Percentiles rank a stretch among this genome's conserved stretches.
Conservation (phyloP, 2,329 filamentous ascomycete genomes). For the Tricladium varicosporioides region DNA sequence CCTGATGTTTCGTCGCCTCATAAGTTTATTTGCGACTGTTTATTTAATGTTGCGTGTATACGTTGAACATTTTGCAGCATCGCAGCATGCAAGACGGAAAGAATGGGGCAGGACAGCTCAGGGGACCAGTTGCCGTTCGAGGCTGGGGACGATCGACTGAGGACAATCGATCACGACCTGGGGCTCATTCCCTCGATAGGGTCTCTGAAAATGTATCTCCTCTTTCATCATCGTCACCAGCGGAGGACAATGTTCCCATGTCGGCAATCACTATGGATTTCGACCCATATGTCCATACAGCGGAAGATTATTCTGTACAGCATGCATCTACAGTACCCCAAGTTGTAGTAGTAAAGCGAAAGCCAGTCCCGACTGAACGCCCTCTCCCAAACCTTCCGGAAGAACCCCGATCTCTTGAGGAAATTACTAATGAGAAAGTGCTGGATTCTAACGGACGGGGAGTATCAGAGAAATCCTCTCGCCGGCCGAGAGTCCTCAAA, state of each 20-base stretch:
- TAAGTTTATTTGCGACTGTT: background rate
- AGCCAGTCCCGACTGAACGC: background rate
- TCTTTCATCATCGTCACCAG: background rate
- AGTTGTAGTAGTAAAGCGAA: background rate
- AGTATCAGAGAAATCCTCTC: background rate
- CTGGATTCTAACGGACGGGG: background rate
- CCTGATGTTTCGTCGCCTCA: background rate
- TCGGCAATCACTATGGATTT: background rate
- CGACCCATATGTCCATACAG: background rate
- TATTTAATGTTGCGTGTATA: too few relatives aligned
- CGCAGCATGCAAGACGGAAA: background rate
- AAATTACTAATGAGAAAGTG: background rate
- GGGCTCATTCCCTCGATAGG: background rate
- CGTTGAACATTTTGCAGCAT: background rate
- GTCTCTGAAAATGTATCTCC: background rate
- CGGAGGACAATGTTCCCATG: background rate
- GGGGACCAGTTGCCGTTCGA: background rate
- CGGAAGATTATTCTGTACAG: background rate
- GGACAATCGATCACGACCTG: background rate
- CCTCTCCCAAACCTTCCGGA: too few relatives aligned
- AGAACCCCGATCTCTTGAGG: too few relatives aligned
- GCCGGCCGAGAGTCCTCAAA: conserved; percentile 1
- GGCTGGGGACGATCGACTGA: background rate
- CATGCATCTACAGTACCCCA: background rate
- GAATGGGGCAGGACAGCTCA: background rate